These are phyloP conservation scores for Blepharisma japonicum DNA, from an alignment of 73 alveolate genomes.

Conservation along the genomic window DNA sequence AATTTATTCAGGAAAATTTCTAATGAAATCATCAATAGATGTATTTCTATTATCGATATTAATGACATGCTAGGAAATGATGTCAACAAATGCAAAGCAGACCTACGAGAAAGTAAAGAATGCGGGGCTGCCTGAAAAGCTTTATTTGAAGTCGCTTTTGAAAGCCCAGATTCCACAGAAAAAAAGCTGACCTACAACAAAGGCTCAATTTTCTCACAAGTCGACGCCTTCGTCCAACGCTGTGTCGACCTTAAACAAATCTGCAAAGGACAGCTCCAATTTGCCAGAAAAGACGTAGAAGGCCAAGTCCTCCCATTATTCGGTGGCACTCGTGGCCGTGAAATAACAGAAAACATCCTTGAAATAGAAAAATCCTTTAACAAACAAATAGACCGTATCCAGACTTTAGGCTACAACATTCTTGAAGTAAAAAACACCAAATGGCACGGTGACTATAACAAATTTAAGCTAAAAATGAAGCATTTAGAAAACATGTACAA, in stretches of 20 bases:
- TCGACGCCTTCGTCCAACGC: conserved; percentile 99
- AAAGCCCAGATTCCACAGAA: background rate
- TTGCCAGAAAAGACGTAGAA: conserved; percentile 89
- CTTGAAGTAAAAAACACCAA: conserved; percentile 98
- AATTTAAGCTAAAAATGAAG: conserved; percentile 62
- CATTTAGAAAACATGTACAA: conserved; percentile 90
- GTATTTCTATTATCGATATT: conserved; percentile 81
- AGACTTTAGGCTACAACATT: conserved; percentile 85
- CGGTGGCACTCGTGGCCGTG: conserved; percentile 99
- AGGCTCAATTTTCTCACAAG: conserved; percentile 98
- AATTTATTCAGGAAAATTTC: conserved; percentile 90
- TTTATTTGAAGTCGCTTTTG: conserved; percentile 50
- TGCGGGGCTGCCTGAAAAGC: conserved; percentile 94
- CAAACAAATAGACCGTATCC: conserved; percentile 81
- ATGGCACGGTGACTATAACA: conserved; percentile 99
- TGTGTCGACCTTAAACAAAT: conserved; percentile 98
- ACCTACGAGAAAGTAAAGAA: conserved; percentile 78
- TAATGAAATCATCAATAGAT: conserved; percentile 80
- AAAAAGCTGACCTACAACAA: conserved; percentile 12
- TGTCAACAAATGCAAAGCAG: conserved; percentile 89
- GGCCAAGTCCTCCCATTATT: conserved; percentile 83
- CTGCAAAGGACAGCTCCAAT: conserved; percentile 95
- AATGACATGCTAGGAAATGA: conserved; percentile 89
- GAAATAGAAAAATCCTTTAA: conserved; percentile 90
- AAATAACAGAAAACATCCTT: conserved; percentile 40